Evolutionary conservation across 2,329 filamentous ascomycete genomes (phyloP), one percentile per base, ranked within the genome.

Genomic region (Fusarium musae): DNA sequence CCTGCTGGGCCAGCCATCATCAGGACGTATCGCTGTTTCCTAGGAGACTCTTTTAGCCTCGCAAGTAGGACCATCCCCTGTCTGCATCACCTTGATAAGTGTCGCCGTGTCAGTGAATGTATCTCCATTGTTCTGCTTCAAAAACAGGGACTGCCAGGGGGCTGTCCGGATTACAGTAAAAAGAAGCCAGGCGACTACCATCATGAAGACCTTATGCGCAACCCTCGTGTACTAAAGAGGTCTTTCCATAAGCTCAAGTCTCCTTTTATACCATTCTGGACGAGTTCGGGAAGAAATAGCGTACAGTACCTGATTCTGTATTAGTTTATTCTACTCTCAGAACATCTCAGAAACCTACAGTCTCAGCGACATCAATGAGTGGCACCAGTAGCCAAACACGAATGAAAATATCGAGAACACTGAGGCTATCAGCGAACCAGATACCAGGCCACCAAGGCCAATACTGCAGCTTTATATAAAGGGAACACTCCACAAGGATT

Each of bases 361-460:
- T 79, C 53, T 79, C 77, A 11, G 36, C 66, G 56, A 76, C 9
- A 40, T 79, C 76, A 7, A 78, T 46, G 6, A 79, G 57, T 15
- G 77, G 75, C 32, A 71, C 65, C 10, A 79, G 72, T 11, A 76
- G 52, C 74, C 69, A 72, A 19, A 65, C 43, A 44, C 74, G 69
- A 49, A 70, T 40, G 59, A 74, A 72, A 4, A 44, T 47, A 21
- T 73, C 57, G n/a, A 30, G 28, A 16, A 39, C n/a, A 28, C 52
- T 69, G 39, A 72, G 63, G 21, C 60, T 26, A 28, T 57, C 58
- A 4, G 63, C 34, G 26, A 79, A 74, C 77, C 77, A 79, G 39
- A 72, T 67, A 4, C 36, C 40, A 28, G 59, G 32, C 34, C 72
- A 63, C 34, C 72, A 58, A 34, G 69, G 37, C 68, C 54, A 62